Base-by-base conservation (phyloP, 192 early-diverging fungal species). In the Backusella tarrabulga region DNA sequence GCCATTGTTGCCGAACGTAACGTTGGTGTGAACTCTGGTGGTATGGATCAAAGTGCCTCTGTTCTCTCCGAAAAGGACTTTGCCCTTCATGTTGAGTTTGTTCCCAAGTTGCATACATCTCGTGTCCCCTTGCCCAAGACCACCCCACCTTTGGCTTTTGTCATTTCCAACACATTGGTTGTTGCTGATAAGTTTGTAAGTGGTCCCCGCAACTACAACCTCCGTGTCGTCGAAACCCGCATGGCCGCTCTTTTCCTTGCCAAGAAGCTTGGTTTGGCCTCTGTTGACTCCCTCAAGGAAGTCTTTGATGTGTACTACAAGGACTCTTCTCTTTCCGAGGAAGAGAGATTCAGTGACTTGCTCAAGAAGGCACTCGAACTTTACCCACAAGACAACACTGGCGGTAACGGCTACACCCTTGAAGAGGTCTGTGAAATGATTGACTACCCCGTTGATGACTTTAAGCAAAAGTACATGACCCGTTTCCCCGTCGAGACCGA, bases 221-320 rank as follows among this genome's bases (percentile, higher is more conserved):
- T 97, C n/a, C 91, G 97, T 26, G 97, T 97, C 0, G 93, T 97
- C 12, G 97, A 98, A 77, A 95, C 93, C 12, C 91, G 93, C 29
- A 78, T 96, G 2, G 96, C 91, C 4, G 92, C 93, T 1, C 80
- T 90, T 15, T 82, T 94, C 36, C 76, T 94, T 50, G 87, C 89
- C 38, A 78, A 81, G 29, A 78, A 80, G 15, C 76, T 92, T 11
- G 89, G 87, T 0, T 50, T 84, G 34, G 41, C 72, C 67, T 76
- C 74, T 38, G 81, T 74, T 63, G 79, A 84, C 14, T 84, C 81
- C 1, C 83, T 85, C 56, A 83, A 75, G 40, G 74, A 85, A 32
- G 88, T 86, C 32, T 70, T 81, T 50, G 88, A 86, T 68, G 73
- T 78, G 12, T 87, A 89, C 67, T 87, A 84, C 74, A 54, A 78